These are phyloP conservation scores for Exidia glandulosa DNA, from an alignment of 768 basidiomycete genomes.

Conservation along the genomic window DNA sequence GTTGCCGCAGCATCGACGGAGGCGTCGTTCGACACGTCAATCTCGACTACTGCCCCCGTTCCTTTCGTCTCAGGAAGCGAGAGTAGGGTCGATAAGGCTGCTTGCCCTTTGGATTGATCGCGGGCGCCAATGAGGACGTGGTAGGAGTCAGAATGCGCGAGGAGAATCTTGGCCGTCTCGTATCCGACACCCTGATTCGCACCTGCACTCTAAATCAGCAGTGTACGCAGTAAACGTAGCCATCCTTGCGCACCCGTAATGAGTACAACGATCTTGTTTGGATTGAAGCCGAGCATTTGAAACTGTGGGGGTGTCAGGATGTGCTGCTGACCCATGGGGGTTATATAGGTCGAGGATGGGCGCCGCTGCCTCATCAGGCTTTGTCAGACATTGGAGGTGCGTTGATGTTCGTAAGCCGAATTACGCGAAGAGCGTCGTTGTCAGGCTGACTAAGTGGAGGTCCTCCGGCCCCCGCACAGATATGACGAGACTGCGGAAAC, in stretches of 20 bases:
- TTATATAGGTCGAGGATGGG: no score
- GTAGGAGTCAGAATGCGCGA: neutral
- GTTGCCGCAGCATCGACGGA: neutral
- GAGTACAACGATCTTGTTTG: neutral
- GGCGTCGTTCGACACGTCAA: neutral
- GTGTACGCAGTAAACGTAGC: neutral
- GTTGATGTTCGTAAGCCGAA: no score
- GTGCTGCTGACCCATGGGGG: no score
- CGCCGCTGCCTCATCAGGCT: no score
- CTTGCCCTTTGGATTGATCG: neutral
- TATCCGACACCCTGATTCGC: neutral
- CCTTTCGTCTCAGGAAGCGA: neutral
- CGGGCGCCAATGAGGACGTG: neutral
- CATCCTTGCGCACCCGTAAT: neutral
- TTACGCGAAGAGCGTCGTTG: no score
- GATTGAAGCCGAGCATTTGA: neutral
- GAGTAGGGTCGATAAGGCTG: neutral
- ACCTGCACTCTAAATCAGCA: neutral
- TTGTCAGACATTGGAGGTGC: no score
- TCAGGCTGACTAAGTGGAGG: no score
- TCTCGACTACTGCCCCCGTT: neutral
- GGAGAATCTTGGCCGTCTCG: neutral
- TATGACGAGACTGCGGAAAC: no score
- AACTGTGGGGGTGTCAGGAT: neutral
- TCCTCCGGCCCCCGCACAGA: no score